These are phyloP conservation scores for Arachis hypogaea DNA, from an alignment of 306 rosid species.

Conservation along the genomic window DNA sequence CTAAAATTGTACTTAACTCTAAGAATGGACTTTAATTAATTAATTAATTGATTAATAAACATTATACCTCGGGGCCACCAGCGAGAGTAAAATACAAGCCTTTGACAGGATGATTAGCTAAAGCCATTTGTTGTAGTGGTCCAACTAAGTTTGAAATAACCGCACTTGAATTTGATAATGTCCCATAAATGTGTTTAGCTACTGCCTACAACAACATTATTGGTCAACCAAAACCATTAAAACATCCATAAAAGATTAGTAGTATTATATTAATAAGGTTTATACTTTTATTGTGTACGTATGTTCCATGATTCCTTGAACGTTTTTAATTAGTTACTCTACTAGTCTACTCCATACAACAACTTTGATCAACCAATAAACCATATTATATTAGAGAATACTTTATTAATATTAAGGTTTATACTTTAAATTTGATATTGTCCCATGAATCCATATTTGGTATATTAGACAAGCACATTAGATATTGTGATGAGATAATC, in stretches of 20 bases:
- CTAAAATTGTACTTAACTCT: no score
- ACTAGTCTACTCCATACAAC: no score
- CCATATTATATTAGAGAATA: no score
- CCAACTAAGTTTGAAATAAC: slow-evolving; percentile 61
- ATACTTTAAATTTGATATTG: no score
- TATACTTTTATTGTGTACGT: no score
- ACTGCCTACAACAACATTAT: slow-evolving; percentile 43
- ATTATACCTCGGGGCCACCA: slow-evolving; percentile 60
- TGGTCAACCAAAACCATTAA: not conserved
- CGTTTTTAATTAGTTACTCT: not conserved
- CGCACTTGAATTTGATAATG: slow-evolving; percentile 50
- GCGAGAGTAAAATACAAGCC: slow-evolving; percentile 48
- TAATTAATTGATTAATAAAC: no score
- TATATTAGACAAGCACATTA: not conserved
- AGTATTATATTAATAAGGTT: no score
- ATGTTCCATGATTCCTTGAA: no score
- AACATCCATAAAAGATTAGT: not conserved
- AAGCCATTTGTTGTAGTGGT: slow-evolving; percentile 59
- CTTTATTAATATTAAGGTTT: no score
- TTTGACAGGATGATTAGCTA: slow-evolving; percentile 46
- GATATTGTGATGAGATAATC: no score
- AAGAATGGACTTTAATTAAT: no score
- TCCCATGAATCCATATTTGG: not conserved
- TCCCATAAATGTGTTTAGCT: slow-evolving; percentile 51
- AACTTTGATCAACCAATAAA: no score